Evolutionary conservation across 176 grass and related monocot genomes (phyloP).

Genomic region (Carex pumila): DNA sequence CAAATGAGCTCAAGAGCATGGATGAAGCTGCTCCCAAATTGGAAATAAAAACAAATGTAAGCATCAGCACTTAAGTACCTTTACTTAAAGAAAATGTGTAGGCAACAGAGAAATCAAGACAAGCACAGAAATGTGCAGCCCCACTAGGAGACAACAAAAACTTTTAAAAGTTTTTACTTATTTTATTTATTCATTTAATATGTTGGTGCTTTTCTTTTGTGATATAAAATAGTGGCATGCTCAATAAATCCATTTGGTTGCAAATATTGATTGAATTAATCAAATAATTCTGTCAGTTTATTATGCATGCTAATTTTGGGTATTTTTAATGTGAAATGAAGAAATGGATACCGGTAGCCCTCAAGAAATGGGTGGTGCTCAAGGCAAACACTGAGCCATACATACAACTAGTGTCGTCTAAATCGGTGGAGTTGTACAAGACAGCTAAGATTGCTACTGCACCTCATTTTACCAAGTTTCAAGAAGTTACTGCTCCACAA

Average conservation of each 20-base stretch:
- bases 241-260: not conserved
- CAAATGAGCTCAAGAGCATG: constrained; percentile 52
- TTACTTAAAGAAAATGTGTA: constrained; percentile 30
- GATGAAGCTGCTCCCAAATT: constrained; percentile 40
- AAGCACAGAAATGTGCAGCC: constrained; percentile 66
- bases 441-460: constrained; percentile 44
- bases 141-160: constrained; percentile 57
- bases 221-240: not conserved
- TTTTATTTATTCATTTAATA: constrained; percentile 16
- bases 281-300: constrained; percentile 1
- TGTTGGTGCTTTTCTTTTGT: not conserved
- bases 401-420: constrained; percentile 45
- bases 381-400: constrained; percentile 52
- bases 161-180: constrained; percentile 40
- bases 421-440: constrained; percentile 67
- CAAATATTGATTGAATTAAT: not conserved
- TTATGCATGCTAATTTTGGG: constrained; percentile 24
- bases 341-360: constrained; percentile 57
- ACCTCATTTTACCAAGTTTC: constrained; percentile 57
- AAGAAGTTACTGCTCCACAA: constrained; percentile 53
- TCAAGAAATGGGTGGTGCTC: constrained; percentile 45
- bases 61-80: not conserved
- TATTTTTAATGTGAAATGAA: constrained; percentile 33
- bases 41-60: constrained; percentile 40
- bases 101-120: constrained; percentile 57